Evolutionary conservation across 305 asterid species (phyloP), one percentile per base, ranked within the genome.

Genomic region (Plantago lanceolata): DNA sequence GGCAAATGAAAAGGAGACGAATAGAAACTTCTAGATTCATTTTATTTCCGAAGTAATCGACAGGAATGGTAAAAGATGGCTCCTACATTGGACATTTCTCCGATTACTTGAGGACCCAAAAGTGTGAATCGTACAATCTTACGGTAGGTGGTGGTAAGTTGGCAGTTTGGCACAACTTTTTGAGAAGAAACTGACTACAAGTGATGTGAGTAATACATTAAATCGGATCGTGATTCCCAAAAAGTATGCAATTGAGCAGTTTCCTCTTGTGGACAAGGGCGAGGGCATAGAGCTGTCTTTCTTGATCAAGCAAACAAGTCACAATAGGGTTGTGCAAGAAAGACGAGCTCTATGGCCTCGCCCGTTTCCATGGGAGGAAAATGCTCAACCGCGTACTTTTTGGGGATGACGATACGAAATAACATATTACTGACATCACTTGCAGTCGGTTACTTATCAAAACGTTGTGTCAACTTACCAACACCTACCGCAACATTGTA

Each of bases 291-390:
- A n/a, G n/a, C n/a, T 28, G 60, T 54, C 0, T 89, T 87, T 57
- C 66, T 59, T 6, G 88, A 85, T 19, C 61, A 67, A 3, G 65
- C 74, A 5, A 79, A 70, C 79, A 75, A 64, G 72, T 55, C 71
- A 2, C 86, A 88, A 93, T 75, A 75, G 62, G 80, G n/a, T n/a
- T n/a, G n/a, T n/a, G n/a, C 88, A 6, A 59, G 66, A 57, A 87
- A 89, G 0, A 54, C 60, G n/a, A 28, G n/a, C n/a, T n/a, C n/a
- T n/a, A 89, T 63, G 58, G 87, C 86, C 0, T 19, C 48, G 16
- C 8, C 26, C n/a, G 15, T 57, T 21, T 17, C 28, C 28, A 67
- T 50, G 15, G 12, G 51, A 13, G 77, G 77, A 69, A 72, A 67
- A 64, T 72, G 48, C 58, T 48, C 44, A 35, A 62, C 31, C 1